Percentiles rank a stretch among this genome's conserved stretches.
phyloP scores from a whole-genome alignment of 1,284 basidiomycete species.

The Puccinia horiana region DNA sequence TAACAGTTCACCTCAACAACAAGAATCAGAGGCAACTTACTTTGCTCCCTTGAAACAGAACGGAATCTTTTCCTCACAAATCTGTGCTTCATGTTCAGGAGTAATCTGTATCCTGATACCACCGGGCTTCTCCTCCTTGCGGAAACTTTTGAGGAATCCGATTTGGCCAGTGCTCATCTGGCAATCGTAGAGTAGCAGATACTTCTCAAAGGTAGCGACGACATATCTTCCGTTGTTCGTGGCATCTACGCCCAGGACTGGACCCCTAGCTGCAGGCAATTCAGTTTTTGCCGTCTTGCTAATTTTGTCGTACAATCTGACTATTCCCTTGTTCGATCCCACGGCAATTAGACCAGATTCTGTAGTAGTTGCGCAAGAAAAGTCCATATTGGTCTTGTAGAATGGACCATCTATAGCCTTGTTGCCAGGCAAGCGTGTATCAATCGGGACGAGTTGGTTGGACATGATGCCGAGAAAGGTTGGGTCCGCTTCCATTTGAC shows the following conservation, averaged over 20 bases:
- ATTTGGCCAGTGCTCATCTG: constrained; percentile 85
- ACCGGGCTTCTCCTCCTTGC: constrained; percentile 86
- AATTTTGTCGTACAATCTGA: constrained; percentile 86
- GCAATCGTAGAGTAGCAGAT: constrained; percentile 83
- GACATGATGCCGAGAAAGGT: constrained; percentile 68
- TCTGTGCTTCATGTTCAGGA: constrained; percentile 68
- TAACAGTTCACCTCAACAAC: not conserved
- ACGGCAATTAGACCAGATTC: constrained; percentile 83
- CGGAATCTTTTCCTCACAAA: constrained; percentile 1
- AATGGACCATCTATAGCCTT: constrained; percentile 95
- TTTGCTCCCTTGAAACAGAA: constrained; percentile 30
- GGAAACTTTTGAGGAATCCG: constrained; percentile 94
- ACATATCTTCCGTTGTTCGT: constrained; percentile 92
- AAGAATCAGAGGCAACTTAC: not conserved
- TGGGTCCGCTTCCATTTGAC: constrained; percentile 62
- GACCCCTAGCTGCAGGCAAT: constrained; percentile 92
- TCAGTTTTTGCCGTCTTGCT: constrained; percentile 99
- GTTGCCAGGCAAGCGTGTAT: constrained; percentile 83
- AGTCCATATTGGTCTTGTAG: constrained; percentile 91
- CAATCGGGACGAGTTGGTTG: constrained; percentile 95
- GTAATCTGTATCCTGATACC: constrained; percentile 85
- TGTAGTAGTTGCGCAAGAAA: constrained; percentile 89
- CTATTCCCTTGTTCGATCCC: constrained; percentile 93
- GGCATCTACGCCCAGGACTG: constrained; percentile 87
- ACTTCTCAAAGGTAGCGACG: constrained; percentile 93